phyloP scores from a whole-genome alignment of 768 basidiomycete genomes.

The Amanita rubescens region DNA sequence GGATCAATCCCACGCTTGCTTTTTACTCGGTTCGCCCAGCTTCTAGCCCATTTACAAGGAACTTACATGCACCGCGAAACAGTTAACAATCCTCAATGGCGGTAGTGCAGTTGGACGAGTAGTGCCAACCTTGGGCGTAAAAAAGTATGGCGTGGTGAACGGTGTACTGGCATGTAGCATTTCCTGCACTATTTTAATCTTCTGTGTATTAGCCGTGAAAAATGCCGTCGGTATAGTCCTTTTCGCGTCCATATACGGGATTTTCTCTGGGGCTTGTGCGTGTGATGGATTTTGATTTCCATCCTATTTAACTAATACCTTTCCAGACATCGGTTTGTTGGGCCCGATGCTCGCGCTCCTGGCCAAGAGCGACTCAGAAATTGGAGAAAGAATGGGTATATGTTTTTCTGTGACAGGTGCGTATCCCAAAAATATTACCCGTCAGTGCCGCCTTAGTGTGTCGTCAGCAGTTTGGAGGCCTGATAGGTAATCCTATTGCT shows the following conservation, averaged over 20 bases:
- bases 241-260: constrained; percentile 37
- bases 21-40: constrained; percentile 42
- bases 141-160: constrained; percentile 33
- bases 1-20: constrained; percentile 37
- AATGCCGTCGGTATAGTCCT: constrained; percentile 26
- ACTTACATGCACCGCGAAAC: neutral
- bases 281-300: constrained; percentile 9
- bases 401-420: constrained; percentile 41
- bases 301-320: constrained; percentile 11
- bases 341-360: constrained; percentile 37
- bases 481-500: constrained; percentile 50
- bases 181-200: constrained; percentile 28
- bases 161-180: constrained; percentile 28
- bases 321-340: constrained; percentile 32
- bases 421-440: constrained; percentile 8
- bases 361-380: constrained; percentile 38
- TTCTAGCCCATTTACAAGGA: neutral
- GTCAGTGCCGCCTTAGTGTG: neutral
- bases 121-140: constrained; percentile 34
- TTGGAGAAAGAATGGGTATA: constrained; percentile 48
- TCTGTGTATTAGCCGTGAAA: constrained; percentile 35
- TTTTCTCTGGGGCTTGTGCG: constrained; percentile 40
- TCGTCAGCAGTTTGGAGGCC: constrained; percentile 32
- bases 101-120: constrained; percentile 41
- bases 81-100: constrained; percentile 49